phyloP scores from a whole-genome alignment of 768 basidiomycete genomes.

The Leccinum subgranulosum region DNA sequence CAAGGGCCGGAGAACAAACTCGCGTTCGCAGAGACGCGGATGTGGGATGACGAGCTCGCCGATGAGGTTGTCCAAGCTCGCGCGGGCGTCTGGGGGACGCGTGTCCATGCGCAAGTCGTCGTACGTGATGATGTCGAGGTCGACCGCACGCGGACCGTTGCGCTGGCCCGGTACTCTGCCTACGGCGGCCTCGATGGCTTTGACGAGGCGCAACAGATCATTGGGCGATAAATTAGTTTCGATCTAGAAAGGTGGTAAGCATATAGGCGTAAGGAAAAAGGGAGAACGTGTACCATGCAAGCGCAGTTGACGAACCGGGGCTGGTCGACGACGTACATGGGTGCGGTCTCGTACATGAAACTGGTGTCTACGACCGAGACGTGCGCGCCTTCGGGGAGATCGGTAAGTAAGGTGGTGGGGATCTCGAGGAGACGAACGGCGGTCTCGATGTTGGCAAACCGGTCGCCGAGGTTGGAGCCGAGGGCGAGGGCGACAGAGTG shows the following conservation, averaged over 20 bases:
- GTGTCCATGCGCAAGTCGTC: constrained; percentile 60
- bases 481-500: constrained; percentile 68
- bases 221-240: constrained; percentile 66
- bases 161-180: constrained; percentile 77
- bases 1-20: constrained; percentile 88
- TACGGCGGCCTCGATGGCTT: constrained; percentile 67
- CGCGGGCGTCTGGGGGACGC: constrained; percentile 38
- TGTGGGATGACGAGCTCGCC: constrained; percentile 85
- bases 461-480: constrained; percentile 89
- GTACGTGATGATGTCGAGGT: constrained; percentile 85
- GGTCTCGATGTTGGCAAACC: constrained; percentile 74
- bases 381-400: constrained; percentile 20
- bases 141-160: constrained; percentile 87
- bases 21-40: constrained; percentile 73
- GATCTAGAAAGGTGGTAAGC: constrained; percentile 40
- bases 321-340: constrained; percentile 96
- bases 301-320: constrained; percentile 87
- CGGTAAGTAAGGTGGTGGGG: constrained; percentile 32
- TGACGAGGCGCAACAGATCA: constrained; percentile 59
- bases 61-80: constrained; percentile 52
- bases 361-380: constrained; percentile 68
- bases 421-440: constrained; percentile 72
- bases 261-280: not conserved
- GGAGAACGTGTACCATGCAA: constrained; percentile 56
- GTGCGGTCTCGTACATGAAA: constrained; percentile 88